A percentile compares a stretch with the other conserved stretches of the same genome.
These are phyloP conservation scores for Penicillium psychrofluorescens DNA, from an alignment of 495 filamentous ascomycete species.

Conservation along the genomic window DNA sequence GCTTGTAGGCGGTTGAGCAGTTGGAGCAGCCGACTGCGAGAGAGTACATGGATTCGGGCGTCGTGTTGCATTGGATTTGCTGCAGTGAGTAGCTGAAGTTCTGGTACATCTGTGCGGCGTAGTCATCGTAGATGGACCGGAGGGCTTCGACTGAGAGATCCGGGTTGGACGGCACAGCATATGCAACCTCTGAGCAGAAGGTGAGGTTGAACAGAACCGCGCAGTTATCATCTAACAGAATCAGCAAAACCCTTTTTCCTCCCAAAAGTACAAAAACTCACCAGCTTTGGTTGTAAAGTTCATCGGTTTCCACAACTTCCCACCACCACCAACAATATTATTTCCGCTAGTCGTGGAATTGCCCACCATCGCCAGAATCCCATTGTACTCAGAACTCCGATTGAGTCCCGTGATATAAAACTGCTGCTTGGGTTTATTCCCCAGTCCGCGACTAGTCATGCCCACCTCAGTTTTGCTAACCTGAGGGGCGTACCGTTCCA, in stretches of 20 bases:
- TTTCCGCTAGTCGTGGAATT: conserved; percentile 43
- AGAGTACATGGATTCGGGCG: conserved; percentile 65
- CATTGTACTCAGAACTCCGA: conserved; percentile 58
- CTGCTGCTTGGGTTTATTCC: conserved; percentile 67
- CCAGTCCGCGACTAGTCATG: conserved; percentile 59
- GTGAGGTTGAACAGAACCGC: conserved; percentile 72
- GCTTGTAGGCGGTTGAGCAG: conserved; percentile 76
- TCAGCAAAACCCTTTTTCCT: conserved; percentile 10
- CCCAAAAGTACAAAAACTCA: conserved; percentile 34
- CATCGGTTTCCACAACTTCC: conserved; percentile 59
- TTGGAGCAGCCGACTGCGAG: conserved; percentile 66
- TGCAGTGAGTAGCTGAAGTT: conserved; percentile 76
- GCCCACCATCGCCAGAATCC: conserved; percentile 57
- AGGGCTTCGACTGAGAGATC: conserved; percentile 37
- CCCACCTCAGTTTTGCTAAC: conserved; percentile 51
- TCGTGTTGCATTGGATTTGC: conserved; percentile 78
- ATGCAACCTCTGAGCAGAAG: conserved; percentile 81
- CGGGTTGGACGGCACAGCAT: conserved; percentile 80
- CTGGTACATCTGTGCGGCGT: conserved; percentile 51
- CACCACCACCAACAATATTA: conserved; percentile 56
- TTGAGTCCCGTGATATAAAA: conserved; percentile 76
- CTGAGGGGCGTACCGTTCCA: conserved; percentile 50
- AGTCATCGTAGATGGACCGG: conserved; percentile 61
- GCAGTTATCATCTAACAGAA: conserved; percentile 59
- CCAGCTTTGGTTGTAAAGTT: conserved; percentile 71